Base-by-base conservation (phyloP, 208 protist species). In the Trypanosoma platydactyli region DNA sequence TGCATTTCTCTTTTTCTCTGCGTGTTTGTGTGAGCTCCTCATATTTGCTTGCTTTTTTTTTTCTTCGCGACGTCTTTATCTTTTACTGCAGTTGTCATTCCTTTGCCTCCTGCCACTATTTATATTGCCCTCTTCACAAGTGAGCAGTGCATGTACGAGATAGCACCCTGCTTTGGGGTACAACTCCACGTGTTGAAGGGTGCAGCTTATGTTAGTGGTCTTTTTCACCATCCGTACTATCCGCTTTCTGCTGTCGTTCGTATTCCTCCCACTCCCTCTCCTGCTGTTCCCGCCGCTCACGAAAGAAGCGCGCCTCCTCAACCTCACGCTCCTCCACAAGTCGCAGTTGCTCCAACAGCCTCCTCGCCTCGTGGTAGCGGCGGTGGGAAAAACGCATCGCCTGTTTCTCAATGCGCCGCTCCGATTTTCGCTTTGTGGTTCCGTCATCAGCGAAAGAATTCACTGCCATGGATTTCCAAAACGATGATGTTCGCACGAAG, bases 181-280 rank as follows among this genome's bases (percentile, higher is more conserved):
- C n/a, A n/a, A n/a, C n/a, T n/a, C n/a, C n/a, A n/a, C n/a, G n/a
- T n/a, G n/a, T n/a, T n/a, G n/a, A n/a, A n/a, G n/a, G n/a, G n/a
- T n/a, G n/a, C n/a, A n/a, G n/a, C n/a, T 50, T 65, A 40, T 70
- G 30, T 35, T 78, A 53, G 9, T 74, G 29, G 13, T 45, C 70
- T 41, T 27, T 40, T 18, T 64, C 33, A 5, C 53, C 62, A 52
- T 83, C 70, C 0, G 65, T 68, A 1, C 67, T 44, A 12, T 57
- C 64, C 15, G 51, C 52, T 20, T 64, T 40, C 33, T 48, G 13
- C 45, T 38, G 33, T 38, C 33, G 33, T 38, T 78, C 73, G 22
- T 71, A 81, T 61, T 73, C 79, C 57, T 91, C 80, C 85, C 89
- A 93, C 62, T 91, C 84, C 63, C 77, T 80, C 63, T 93, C 86